phyloP scores from a whole-genome alignment of 2,329 filamentous ascomycete genomes.

The Chalaropsis thielavioides region DNA sequence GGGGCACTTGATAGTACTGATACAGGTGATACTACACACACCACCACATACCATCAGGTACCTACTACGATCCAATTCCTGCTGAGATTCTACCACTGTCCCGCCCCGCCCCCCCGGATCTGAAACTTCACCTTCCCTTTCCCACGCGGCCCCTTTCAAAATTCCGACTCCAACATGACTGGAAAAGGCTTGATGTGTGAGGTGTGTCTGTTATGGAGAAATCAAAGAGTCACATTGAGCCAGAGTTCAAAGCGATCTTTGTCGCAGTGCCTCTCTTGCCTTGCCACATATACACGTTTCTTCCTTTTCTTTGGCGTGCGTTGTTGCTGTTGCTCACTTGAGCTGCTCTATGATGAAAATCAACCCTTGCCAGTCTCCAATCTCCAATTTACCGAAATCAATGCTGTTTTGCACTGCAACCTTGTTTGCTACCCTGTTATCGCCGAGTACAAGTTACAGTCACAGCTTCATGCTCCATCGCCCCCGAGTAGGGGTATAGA shows the following conservation, averaged over 20 bases:
- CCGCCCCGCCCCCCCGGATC: background rate
- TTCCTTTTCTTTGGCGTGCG: background rate
- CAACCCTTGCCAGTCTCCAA: background rate
- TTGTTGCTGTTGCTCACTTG: background rate
- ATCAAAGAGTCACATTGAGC: slow-evolving; percentile 1
- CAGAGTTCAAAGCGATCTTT: background rate
- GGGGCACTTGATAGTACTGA: background rate
- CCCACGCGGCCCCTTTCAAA: background rate
- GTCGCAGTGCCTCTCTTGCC: background rate
- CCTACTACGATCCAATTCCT: too few relatives aligned
- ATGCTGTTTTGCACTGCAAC: background rate
- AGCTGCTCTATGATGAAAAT: background rate
- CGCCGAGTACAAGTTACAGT: too few relatives aligned
- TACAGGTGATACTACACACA: background rate
- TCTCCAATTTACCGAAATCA: background rate
- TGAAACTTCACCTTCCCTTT: background rate
- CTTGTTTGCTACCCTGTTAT: background rate
- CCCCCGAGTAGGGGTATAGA: too few relatives aligned
- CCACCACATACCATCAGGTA: background rate
- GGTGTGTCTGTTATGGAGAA: background rate
- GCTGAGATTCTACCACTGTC: background rate
- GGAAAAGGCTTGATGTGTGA: background rate
- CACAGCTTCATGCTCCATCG: background rate
- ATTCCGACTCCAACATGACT: background rate
- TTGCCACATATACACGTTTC: too few relatives aligned